Evolutionary conservation across 768 basidiomycete genomes (phyloP), one percentile per base, ranked within the genome.

Genomic region (Scleroderma citrinum): DNA sequence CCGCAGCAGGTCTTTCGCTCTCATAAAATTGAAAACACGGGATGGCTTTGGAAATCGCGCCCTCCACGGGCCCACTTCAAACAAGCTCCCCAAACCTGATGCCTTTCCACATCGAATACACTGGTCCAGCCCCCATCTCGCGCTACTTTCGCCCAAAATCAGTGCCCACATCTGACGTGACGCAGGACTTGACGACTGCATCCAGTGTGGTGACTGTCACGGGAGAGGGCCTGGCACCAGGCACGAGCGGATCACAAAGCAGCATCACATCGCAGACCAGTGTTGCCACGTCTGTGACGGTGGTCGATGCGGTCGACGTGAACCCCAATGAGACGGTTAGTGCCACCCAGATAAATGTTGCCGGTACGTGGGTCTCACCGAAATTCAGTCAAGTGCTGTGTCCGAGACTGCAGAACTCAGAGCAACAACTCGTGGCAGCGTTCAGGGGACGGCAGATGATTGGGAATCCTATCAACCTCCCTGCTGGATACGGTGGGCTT

Each of bases 381-480:
- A 50, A 5, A 38, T 43, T 14, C 49, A 50, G 26, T n/a, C 19
- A 39, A 36, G 16, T 19, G 7, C 44, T n/a, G 14, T 29, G 23
- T 21, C 21, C 7, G 17, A 13, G 3, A 1, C 36, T 38, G 26
- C 20, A 51, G 13, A 40, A 50, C 38, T 36, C 39, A 16, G 21
- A 14, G 12, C 26, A 37, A 30, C 54, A 58, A 75, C 38, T 80
- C 39, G 59, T 76, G 0, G 82, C 89, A 11, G 69, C 85, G 0
- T 92, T 92, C 65, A 75, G 90, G 3, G 90, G 90, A 11, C 71
- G 90, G n/a, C 73, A 71, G 12, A 72, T 92, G 35, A 83, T 86
- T 38, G 87, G 90, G 1, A 64, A 84, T 17, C 70, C 72, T 14
- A 71, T 88, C 2, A 66, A 70, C 17, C 55, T 91, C 0, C 89